Evolutionary conservation across 2,329 filamentous ascomycete genomes (phyloP), one percentile per base, ranked within the genome.

Genomic region (Aspergillus caelatus): DNA sequence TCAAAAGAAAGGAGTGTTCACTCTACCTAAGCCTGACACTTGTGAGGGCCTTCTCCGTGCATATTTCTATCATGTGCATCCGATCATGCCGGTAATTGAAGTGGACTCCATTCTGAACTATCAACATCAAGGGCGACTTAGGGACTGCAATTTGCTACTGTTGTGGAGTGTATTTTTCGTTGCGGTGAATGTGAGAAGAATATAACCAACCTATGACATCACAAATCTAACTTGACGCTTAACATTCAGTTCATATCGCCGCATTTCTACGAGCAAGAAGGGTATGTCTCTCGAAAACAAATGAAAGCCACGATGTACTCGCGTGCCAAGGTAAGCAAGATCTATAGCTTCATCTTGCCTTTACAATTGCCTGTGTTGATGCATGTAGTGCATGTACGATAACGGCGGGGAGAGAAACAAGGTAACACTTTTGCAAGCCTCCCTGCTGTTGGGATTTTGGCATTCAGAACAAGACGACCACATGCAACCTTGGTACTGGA

Each of bases 401-500:
- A 68, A 76, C 8, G 75, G 76, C 30, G 74, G 75, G 4, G 77
- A 81, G 53, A 73, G 69, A 4, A 75, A 80, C 39, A 80, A 81
- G 58, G 71, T 79, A 65, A n/a, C 70, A 12, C 72, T 82, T 3
- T 76, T 83, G n/a, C 80, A 82, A 66, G 74, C 80, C 0, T 74
- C 79, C 6, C 72, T 83, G 1, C 64, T 83, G 0, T 71, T 83
- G 55, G 75, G 77, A 7, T 81, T 80, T 60, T 83, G 78, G 75
- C 80, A 80, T 55, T 75, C 76, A 0, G 76, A 80, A 36, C 71
- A 75, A 0, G 77, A 82, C 56, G 79, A 82, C 54, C 74, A 79
- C 12, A 75, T 72, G 9, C 77, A 80, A 11, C 75, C 80, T 0
- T 83, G 80, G 80, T 79, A 82, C 60, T 83, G 81, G 80, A 78